A percentile compares a stretch with the other conserved stretches of the same genome.
phyloP scores from a whole-genome alignment of 2,329 filamentous ascomycete species.

The Ascochyta koolunga region DNA sequence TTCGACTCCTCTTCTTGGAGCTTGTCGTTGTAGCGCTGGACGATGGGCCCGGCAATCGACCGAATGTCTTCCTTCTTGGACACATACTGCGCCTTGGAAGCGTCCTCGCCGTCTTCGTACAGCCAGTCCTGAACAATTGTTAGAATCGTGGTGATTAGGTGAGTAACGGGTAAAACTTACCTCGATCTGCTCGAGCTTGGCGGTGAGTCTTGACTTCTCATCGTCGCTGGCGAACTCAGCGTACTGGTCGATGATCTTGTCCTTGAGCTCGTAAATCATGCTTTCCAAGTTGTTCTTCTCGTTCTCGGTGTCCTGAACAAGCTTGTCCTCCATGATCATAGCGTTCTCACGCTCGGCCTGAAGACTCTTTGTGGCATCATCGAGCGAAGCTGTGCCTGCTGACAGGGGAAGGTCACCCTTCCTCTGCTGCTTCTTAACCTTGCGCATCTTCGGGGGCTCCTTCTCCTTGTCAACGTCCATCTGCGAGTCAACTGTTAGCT shows the following conservation, averaged over 20 bases:
- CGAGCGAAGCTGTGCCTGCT: constrained; percentile 80
- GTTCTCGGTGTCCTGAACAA: constrained; percentile 96
- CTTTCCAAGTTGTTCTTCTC: constrained; percentile 99
- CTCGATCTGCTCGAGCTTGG: constrained; percentile 84
- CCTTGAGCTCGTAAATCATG: constrained; percentile 94
- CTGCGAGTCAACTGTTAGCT: constrained; percentile 42
- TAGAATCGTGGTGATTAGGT: constrained; percentile 9
- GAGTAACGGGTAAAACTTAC: constrained; percentile 60
- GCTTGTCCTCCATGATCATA: constrained; percentile 98
- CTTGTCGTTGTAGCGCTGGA: constrained; percentile 95
- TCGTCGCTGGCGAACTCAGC: constrained; percentile 87
- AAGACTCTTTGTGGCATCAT: constrained; percentile 68
- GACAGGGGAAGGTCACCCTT: constrained; percentile 94
- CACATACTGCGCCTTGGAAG: constrained; percentile 90
- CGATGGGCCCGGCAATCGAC: constrained; percentile 85
- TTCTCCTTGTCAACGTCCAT: constrained; percentile 50
- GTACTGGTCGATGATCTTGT: constrained; percentile 93
- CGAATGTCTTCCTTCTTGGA: constrained; percentile 97
- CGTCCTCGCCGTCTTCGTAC: constrained; percentile 95
- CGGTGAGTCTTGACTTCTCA: constrained; percentile 85
- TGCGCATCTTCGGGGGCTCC: constrained; percentile 78
- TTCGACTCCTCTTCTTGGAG: constrained; percentile 84
- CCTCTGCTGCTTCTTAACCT: constrained; percentile 99
- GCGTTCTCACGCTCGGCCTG: constrained; percentile 80
- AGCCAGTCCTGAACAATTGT: constrained; percentile 79